These are phyloP conservation scores for Peniophora sp. DNA, from an alignment of 1,284 basidiomycete genomes.

Conservation along the genomic window DNA sequence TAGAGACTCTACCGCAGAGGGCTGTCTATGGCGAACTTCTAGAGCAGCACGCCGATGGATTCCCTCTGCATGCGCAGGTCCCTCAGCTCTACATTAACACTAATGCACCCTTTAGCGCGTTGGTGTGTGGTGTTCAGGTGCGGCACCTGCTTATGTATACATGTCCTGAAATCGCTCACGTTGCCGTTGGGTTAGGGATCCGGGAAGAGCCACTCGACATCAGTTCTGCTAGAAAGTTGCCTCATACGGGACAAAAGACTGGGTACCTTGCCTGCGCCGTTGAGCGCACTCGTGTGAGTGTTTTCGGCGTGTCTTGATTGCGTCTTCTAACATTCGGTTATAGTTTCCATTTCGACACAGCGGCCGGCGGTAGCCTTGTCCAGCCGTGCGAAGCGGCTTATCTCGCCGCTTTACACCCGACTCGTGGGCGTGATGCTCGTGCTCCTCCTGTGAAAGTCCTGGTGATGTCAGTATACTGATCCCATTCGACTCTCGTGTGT, in stretches of 20 bases:
- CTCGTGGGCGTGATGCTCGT: no score
- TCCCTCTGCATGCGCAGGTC: not conserved
- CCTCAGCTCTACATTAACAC: slow-evolving; percentile 19
- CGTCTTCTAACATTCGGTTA: no score
- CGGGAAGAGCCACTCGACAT: slow-evolving; percentile 23
- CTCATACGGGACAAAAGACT: slow-evolving; percentile 17
- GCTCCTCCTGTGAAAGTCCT: no score
- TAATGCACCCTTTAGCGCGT: slow-evolving; percentile 17
- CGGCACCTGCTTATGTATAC: slow-evolving; percentile 6
- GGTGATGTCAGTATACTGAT: no score
- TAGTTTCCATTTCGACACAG: no score
- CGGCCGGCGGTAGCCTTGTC: no score
- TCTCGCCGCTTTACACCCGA: no score
- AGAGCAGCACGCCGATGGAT: not conserved
- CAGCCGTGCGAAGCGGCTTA: no score
- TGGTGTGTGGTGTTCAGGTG: slow-evolving; percentile 22
- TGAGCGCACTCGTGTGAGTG: slow-evolving; percentile 19
- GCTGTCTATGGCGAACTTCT: slow-evolving; percentile 12
- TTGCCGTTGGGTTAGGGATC: slow-evolving; percentile 14
- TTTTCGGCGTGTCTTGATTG: no score
- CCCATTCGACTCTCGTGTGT: no score
- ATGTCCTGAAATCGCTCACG: not conserved
- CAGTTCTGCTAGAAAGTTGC: slow-evolving; percentile 21
- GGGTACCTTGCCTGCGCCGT: slow-evolving; percentile 17
- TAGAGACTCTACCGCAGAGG: slow-evolving; percentile 6